A percentile compares a stretch with the other conserved stretches of the same genome.
Evolutionary conservation across 2,329 filamentous ascomycete species (phyloP).

Genomic region (Falciphora oryzae): DNA sequence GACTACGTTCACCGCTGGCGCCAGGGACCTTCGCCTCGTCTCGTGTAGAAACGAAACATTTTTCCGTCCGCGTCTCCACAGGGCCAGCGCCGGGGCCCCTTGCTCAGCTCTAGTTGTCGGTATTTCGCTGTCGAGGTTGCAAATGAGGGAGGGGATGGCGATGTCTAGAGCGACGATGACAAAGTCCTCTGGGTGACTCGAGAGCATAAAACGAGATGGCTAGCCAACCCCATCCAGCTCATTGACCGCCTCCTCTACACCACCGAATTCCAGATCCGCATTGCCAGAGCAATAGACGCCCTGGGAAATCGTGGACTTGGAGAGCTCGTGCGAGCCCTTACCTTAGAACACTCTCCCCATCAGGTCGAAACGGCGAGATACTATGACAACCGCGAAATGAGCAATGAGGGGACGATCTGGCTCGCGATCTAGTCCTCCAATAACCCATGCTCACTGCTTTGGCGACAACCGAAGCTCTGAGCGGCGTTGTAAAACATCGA

Average conservation of each 20-base stretch:
- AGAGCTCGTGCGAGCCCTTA: too few species aligned
- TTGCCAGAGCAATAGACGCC: too few species aligned
- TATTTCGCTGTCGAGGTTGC: not conserved
- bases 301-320: too few species aligned
- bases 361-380: too few species aligned
- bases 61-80: not conserved
- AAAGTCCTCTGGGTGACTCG: not conserved
- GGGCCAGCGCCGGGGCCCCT: not conserved
- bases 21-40: not conserved
- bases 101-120: not conserved
- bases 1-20: not conserved
- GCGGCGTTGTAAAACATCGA: too few species aligned
- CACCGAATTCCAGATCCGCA: too few species aligned
- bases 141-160: not conserved
- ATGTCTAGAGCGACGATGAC: not conserved
- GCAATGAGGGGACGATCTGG: too few species aligned
- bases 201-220: not conserved
- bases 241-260: not conserved
- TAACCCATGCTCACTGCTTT: too few species aligned
- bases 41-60: not conserved
- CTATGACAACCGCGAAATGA: too few species aligned
- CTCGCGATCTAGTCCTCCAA: too few species aligned
- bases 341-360: too few species aligned
- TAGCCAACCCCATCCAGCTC: not conserved
- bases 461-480: too few species aligned